These are phyloP conservation scores for Arachnopeziza araneosa DNA, from an alignment of 2,329 filamentous ascomycete genomes.

Conservation along the genomic window DNA sequence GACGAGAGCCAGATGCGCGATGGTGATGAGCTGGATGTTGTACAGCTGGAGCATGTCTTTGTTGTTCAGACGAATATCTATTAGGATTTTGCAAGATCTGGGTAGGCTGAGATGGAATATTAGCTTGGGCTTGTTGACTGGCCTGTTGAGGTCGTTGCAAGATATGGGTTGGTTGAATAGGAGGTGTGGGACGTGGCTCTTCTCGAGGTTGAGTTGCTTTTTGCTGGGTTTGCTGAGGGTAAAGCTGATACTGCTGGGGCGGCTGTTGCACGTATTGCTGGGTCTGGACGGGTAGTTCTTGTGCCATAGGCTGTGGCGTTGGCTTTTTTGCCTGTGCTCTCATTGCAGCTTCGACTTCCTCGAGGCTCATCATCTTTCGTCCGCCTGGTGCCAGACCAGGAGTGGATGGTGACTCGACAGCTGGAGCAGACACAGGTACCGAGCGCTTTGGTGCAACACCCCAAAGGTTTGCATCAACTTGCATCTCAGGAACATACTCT, in stretches of 20 bases:
- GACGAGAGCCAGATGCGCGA: slow-evolving; percentile 35
- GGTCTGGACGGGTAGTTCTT: slow-evolving; percentile 10
- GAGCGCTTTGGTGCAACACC: slow-evolving; percentile 63
- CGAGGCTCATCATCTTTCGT: slow-evolving; percentile 87
- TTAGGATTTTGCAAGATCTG: slow-evolving; percentile 80
- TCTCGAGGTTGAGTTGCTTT: slow-evolving; percentile 20
- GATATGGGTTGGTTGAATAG: slow-evolving; percentile 24
- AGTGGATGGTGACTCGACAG: slow-evolving; percentile 25
- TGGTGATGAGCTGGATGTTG: slow-evolving; percentile 29
- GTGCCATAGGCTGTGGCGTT: slow-evolving; percentile 25
- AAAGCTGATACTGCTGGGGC: slow-evolving; percentile 23
- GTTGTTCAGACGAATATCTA: slow-evolving; percentile 48
- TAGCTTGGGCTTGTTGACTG: slow-evolving; percentile 33
- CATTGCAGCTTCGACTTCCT: slow-evolving; percentile 95
- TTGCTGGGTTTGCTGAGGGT: slow-evolving; percentile 24
- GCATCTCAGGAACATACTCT: slow-evolving; percentile 80
- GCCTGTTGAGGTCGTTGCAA: slow-evolving; percentile 24
- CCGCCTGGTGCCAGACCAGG: slow-evolving; percentile 33
- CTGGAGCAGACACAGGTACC: slow-evolving; percentile 28
- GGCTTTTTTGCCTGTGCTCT: slow-evolving; percentile 59
- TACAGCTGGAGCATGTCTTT: slow-evolving; percentile 33
- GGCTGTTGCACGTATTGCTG: slow-evolving; percentile 16
- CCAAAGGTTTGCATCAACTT: slow-evolving; percentile 93
- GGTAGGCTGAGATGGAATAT: slow-evolving; percentile 52
- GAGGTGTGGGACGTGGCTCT: slow-evolving; percentile 16